Evolutionary conservation across 2,329 filamentous ascomycete genomes (phyloP).

Genomic region (Diaporthe sp.): DNA sequence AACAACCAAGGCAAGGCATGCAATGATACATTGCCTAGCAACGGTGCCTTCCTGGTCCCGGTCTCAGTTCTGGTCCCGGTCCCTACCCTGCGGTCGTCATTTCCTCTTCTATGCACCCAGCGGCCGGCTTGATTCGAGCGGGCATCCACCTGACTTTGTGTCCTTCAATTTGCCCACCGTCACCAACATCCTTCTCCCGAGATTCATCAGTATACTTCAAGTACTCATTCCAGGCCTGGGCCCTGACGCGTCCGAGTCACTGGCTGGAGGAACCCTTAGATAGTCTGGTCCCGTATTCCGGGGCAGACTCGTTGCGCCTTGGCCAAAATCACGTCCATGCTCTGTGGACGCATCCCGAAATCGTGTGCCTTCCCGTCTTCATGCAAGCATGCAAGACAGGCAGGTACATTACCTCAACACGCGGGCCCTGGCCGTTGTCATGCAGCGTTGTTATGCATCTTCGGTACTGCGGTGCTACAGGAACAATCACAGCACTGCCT

Average conservation of each 20-base stretch:
- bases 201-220: not conserved
- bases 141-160: constrained; percentile 11
- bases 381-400: constrained; percentile 24
- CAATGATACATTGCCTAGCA: constrained; percentile 28
- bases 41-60: constrained; percentile 16
- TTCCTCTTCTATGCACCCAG: constrained; percentile 8
- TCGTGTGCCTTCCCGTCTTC: constrained; percentile 6
- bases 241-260: constrained; percentile 1
- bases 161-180: constrained; percentile 25
- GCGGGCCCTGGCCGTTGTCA: constrained; percentile 20
- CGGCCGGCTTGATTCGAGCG: constrained; percentile 10
- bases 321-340: not conserved
- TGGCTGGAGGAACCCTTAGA: not conserved
- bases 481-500: not conserved
- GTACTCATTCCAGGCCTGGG: not conserved
- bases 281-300: not conserved
- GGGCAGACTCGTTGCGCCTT: not conserved
- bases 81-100: constrained; percentile 9
- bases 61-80: constrained; percentile 19
- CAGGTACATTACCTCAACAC: constrained; percentile 5
- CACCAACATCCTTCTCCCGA: not conserved
- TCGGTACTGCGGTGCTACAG: constrained; percentile 13
- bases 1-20: constrained; percentile 23
- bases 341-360: constrained; percentile 15
- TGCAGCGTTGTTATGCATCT: constrained; percentile 3